These are phyloP conservation scores for Botrytis tulipae DNA, from an alignment of 2,329 filamentous ascomycete species.

Conservation along the genomic window DNA sequence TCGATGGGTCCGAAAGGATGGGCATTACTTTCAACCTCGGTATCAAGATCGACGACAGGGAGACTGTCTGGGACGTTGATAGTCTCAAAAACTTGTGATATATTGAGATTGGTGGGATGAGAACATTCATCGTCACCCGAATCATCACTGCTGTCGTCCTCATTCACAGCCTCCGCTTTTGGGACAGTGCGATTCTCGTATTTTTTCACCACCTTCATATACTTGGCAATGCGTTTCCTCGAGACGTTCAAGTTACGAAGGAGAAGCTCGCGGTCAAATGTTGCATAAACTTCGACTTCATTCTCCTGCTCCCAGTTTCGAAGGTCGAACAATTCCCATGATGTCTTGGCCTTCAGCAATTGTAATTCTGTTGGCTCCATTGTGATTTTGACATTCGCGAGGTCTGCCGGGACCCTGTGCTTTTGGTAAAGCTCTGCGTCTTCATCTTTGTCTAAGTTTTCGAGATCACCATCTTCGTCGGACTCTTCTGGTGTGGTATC, in stretches of 20 bases:
- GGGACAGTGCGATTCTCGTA: neutral
- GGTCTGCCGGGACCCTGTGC: neutral
- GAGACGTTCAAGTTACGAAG: neutral
- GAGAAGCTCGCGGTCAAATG: neutral
- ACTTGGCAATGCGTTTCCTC: neutral
- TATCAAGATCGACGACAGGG: neutral
- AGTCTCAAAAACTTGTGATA: neutral
- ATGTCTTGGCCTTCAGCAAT: neutral
- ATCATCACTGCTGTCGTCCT: neutral
- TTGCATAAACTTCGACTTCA: neutral
- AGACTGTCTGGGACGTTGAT: neutral
- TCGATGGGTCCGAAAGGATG: conserved; percentile 1
- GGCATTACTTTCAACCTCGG: neutral
- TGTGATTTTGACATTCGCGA: neutral
- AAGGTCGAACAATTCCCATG: neutral
- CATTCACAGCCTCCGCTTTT: neutral
- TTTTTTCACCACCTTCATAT: neutral
- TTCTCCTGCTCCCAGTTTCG: neutral
- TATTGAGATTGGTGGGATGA: neutral
- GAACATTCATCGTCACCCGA: neutral
- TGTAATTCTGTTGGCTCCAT: neutral
- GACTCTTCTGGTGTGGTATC: neutral
- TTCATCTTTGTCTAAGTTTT: neutral
- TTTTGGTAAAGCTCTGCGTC: neutral
- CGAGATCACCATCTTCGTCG: neutral